Conservation (phyloP, 257 asterid genomes). For the Solanum okadae region DNA sequence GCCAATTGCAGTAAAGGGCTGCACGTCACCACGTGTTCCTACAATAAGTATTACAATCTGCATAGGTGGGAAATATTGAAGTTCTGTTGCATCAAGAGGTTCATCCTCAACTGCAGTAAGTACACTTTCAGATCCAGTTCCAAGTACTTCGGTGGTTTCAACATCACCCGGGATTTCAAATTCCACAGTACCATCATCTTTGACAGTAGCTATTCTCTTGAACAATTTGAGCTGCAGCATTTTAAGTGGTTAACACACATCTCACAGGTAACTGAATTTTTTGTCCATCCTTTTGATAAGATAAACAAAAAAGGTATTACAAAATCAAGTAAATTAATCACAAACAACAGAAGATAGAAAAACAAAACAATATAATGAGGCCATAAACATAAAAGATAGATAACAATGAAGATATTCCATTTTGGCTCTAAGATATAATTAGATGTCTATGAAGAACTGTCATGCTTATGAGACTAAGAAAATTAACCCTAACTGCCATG, state of each 20-base stretch:
- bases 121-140: constrained; percentile 29
- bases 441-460: not conserved
- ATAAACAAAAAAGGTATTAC: not conserved
- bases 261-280: not conserved
- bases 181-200: constrained; percentile 87
- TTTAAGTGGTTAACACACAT: constrained; percentile 31
- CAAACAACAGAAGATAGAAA: not conserved
- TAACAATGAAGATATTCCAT: not conserved
- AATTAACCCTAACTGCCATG: not conserved
- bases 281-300: not conserved
- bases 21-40: constrained; percentile 98
- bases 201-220: constrained; percentile 83
- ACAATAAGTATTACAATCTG: constrained; percentile 91
- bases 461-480: not conserved
- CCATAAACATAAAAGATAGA: not conserved
- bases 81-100: constrained; percentile 51
- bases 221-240: constrained; percentile 82
- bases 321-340: not conserved
- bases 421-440: not conserved
- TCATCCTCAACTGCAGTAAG: constrained; percentile 45
- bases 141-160: constrained; percentile 37
- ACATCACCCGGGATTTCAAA: constrained; percentile 74
- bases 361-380: not conserved
- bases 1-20: constrained; percentile 95
- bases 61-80: constrained; percentile 69